A percentile compares a stretch with the other conserved stretches of the same genome.
Conservation (phyloP, 2,329 filamentous ascomycete species). For the Penicillium hesseltinei region DNA sequence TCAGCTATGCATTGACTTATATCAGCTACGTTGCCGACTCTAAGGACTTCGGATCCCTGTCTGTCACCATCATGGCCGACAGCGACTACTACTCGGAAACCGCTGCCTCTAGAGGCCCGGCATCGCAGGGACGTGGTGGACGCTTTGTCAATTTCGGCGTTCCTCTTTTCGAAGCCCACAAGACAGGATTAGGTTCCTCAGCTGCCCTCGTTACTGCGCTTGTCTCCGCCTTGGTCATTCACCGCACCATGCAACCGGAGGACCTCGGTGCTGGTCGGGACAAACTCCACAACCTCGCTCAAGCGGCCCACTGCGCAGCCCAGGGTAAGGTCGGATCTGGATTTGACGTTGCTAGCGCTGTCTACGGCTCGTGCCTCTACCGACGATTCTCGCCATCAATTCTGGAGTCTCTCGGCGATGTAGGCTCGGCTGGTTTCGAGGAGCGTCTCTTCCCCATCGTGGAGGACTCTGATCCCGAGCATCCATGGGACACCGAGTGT, state of each 20-base stretch:
- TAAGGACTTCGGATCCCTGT: slow-evolving; percentile 62
- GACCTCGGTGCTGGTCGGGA: slow-evolving; percentile 52
- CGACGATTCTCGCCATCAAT: slow-evolving; percentile 83
- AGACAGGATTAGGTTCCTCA: slow-evolving; percentile 93
- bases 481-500: slow-evolving; percentile 77
- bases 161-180: slow-evolving; percentile 75
- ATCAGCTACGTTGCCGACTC: slow-evolving; percentile 50
- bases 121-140: slow-evolving; percentile 33
- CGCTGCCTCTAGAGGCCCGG: slow-evolving; percentile 38
- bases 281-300: slow-evolving; percentile 85
- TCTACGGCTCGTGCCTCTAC: slow-evolving; percentile 89
- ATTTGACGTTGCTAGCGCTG: slow-evolving; percentile 90
- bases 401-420: slow-evolving; percentile 65
- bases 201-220: slow-evolving; percentile 90
- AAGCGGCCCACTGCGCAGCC: slow-evolving; percentile 89
- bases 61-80: slow-evolving; percentile 86
- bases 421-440: slow-evolving; percentile 66
- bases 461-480: slow-evolving; percentile 52
- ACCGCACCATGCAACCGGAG: slow-evolving; percentile 44
- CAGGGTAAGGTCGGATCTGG: slow-evolving; percentile 96
- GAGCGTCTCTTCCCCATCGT: slow-evolving; percentile 64
- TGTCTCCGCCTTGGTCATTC: slow-evolving; percentile 52
- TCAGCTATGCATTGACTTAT: slow-evolving; percentile 88
- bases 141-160: slow-evolving; percentile 78
- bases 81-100: slow-evolving; percentile 93